phyloP scores from a whole-genome alignment of 2,329 filamentous ascomycete genomes.

The Calonectria hawksworthii region DNA sequence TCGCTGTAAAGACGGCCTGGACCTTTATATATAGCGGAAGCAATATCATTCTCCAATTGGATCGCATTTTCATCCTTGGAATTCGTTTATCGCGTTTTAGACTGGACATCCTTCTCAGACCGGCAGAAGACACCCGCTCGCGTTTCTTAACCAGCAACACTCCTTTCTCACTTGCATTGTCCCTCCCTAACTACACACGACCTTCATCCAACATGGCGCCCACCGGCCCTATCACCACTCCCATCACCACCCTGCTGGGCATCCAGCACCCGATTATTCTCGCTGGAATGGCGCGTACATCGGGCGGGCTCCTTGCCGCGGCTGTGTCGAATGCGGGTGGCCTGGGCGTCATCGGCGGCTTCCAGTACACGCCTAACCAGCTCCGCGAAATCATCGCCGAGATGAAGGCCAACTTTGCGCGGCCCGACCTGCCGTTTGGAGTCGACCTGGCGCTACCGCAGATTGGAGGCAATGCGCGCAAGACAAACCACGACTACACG shows the following conservation, averaged over 20 bases:
- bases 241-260: slow-evolving; percentile 81
- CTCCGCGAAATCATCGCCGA: slow-evolving; percentile 87
- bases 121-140: not conserved
- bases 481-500: slow-evolving; percentile 97
- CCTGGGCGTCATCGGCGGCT: slow-evolving; percentile 80
- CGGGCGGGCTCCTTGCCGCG: slow-evolving; percentile 82
- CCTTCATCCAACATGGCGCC: slow-evolving; percentile 53
- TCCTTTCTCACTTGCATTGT: slow-evolving; percentile 17
- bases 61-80: not conserved
- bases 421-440: slow-evolving; percentile 84
- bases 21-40: not conserved
- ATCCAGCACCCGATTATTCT: slow-evolving; percentile 93
- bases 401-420: slow-evolving; percentile 80
- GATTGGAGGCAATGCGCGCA: slow-evolving; percentile 84
- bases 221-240: slow-evolving; percentile 76
- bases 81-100: not conserved
- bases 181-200: not conserved
- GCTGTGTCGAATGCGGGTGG: slow-evolving; percentile 92
- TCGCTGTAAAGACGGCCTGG: not conserved
- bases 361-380: slow-evolving; percentile 80
- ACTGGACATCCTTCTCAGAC: not conserved
- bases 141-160: not conserved
- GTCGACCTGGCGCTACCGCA: slow-evolving; percentile 94
- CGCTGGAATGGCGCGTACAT: slow-evolving; percentile 93
- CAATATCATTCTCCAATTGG: not conserved